Percentiles rank a stretch among this genome's conserved stretches.
Evolutionary conservation across 331 rosid species (phyloP).

Genomic region (Malus hybrid): DNA sequence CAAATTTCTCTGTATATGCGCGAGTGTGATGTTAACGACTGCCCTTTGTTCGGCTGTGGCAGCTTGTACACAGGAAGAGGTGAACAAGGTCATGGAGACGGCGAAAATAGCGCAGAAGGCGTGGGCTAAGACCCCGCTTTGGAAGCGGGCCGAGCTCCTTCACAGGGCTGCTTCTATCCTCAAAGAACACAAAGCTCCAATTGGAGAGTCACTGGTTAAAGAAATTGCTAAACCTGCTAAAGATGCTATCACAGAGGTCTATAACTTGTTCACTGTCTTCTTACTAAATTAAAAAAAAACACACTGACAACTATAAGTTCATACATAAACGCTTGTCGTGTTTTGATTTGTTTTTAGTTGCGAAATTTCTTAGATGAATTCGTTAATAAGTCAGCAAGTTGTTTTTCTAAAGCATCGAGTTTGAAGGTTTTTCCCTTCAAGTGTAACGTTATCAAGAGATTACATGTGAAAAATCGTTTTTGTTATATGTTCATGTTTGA

Average conservation of each 20-base stretch:
- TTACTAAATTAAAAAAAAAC: not conserved
- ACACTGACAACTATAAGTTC: not conserved
- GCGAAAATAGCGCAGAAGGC: conserved; percentile 80
- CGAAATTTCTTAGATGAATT: not conserved
- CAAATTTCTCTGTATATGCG: too few relatives aligned
- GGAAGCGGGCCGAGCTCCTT: conserved; percentile 95
- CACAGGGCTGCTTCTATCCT: conserved; percentile 94
- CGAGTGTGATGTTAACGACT: not conserved
- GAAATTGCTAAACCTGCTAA: conserved; percentile 96
- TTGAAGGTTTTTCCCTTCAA: not conserved
- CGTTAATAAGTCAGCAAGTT: not conserved
- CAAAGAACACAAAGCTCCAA: conserved; percentile 78
- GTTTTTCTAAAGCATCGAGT: not conserved
- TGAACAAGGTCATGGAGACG: conserved; percentile 72
- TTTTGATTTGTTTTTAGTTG: not conserved
- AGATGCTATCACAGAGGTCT: conserved; percentile 90
- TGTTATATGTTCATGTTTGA: too few relatives aligned
- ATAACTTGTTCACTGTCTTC: not conserved
- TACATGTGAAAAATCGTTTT: not conserved
- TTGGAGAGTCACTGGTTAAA: conserved; percentile 87
- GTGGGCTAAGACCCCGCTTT: conserved; percentile 97
- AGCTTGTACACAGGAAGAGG: conserved; percentile 97
- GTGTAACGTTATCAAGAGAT: not conserved
- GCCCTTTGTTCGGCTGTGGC: not conserved
- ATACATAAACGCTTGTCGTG: not conserved